Percentiles rank a stretch among this genome's conserved stretches.
These are phyloP conservation scores for Butyriboletus regius DNA, from an alignment of 1,284 basidiomycete species.

Conservation along the genomic window DNA sequence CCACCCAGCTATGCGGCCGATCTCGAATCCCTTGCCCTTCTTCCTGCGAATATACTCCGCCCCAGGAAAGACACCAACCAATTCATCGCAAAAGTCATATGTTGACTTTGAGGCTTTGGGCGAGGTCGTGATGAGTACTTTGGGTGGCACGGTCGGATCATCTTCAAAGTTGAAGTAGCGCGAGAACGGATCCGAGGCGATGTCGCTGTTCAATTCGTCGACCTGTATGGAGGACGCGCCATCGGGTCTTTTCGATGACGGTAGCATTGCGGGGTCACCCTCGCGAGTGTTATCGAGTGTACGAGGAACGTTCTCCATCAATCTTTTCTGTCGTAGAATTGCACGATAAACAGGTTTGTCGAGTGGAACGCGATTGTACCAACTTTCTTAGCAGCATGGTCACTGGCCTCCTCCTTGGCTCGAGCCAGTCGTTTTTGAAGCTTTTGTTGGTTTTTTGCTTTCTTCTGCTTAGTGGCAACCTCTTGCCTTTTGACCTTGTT, in stretches of 20 bases:
- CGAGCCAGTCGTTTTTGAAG: slow-evolving; percentile 70
- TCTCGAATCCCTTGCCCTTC: slow-evolving; percentile 88
- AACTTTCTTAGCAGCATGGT: slow-evolving; percentile 69
- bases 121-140: slow-evolving; percentile 84
- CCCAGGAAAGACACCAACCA: slow-evolving; percentile 88
- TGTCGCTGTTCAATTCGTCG: slow-evolving; percentile 59
- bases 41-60: slow-evolving; percentile 87
- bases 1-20: slow-evolving; percentile 91
- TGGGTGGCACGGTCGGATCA: slow-evolving; percentile 68
- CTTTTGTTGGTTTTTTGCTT: slow-evolving; percentile 74
- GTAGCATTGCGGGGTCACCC: slow-evolving; percentile 76
- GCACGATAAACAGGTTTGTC: not conserved
- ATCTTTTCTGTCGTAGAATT: slow-evolving; percentile 58
- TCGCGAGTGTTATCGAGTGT: slow-evolving; percentile 92
- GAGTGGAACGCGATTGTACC: slow-evolving; percentile 17
- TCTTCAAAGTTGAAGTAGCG: slow-evolving; percentile 57
- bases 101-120: slow-evolving; percentile 78
- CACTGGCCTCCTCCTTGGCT: slow-evolving; percentile 64
- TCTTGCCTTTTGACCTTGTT: slow-evolving; percentile 84
- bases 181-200: slow-evolving; percentile 66
- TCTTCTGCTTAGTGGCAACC: slow-evolving; percentile 65
- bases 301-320: slow-evolving; percentile 77
- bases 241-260: slow-evolving; percentile 36
- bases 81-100: slow-evolving; percentile 84
- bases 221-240: slow-evolving; percentile 35